Evolutionary conservation across 148 eudicot genomes (phyloP).

Genomic region (Rhododendron vialii): DNA sequence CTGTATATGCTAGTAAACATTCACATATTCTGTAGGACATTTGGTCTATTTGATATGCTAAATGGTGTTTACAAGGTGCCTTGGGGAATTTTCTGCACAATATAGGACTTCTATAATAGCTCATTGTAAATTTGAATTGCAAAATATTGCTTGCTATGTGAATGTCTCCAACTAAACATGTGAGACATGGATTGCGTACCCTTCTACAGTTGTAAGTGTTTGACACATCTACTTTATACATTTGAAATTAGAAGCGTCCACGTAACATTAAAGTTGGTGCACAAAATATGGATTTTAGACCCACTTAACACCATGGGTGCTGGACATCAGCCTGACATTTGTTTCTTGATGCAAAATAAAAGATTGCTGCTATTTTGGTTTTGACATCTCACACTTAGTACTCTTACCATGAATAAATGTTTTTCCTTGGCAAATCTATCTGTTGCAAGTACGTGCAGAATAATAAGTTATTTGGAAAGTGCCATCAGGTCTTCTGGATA

Average conservation of each 20-base stretch:
- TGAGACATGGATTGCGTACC: not conserved
- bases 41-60: not conserved
- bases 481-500: slow-evolving; percentile 55
- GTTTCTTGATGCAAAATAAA: not conserved
- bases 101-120: not conserved
- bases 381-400: not conserved
- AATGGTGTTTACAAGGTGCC: not conserved
- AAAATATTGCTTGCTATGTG: not conserved
- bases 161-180: not conserved
- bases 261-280: not conserved
- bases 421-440: slow-evolving; percentile 15
- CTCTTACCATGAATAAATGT: not conserved
- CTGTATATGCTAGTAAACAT: not conserved
- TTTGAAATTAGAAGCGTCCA: not conserved
- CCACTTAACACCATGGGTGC: not conserved
- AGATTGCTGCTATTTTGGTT: not conserved
- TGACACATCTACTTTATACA: not conserved
- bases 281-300: not conserved
- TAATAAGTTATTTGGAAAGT: slow-evolving; percentile 67
- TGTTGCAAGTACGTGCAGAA: slow-evolving; percentile 78
- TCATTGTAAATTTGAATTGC: not conserved
- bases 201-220: not conserved
- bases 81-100: not conserved
- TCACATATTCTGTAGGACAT: not conserved
- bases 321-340: not conserved